A percentile compares a stretch with the other conserved stretches of the same genome.
Conservation (phyloP, 2,329 filamentous ascomycete genomes). For the Diaporthe aspalathi region DNA sequence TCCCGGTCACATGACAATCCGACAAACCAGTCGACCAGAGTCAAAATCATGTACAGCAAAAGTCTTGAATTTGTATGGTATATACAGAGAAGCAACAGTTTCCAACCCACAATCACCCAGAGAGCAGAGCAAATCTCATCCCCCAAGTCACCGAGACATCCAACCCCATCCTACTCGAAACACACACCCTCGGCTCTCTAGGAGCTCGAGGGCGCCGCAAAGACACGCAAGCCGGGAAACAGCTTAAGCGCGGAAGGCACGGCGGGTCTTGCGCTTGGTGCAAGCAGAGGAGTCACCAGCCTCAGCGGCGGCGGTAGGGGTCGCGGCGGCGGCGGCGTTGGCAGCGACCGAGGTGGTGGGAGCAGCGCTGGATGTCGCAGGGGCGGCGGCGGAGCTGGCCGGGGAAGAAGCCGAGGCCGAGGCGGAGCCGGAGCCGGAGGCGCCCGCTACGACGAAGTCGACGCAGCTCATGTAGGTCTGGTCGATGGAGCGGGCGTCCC, state of each 20-base stretch:
- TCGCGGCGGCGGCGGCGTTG: constrained; percentile 7
- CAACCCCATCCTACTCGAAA: background rate
- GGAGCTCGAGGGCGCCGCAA: background rate
- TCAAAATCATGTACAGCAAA: constrained; percentile 4
- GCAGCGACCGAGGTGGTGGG: constrained; percentile 15
- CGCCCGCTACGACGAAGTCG: constrained; percentile 54
- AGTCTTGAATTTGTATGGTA: constrained; percentile 23
- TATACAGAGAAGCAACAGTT: constrained; percentile 31
- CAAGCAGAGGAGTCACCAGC: background rate
- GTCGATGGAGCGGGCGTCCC: constrained; percentile 55
- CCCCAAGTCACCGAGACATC: background rate
- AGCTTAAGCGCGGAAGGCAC: constrained; percentile 24
- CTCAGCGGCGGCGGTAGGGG: constrained; percentile 19
- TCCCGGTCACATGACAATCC: background rate
- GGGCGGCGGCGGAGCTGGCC: background rate
- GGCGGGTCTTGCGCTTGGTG: constrained; percentile 27
- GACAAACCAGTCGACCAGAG: background rate
- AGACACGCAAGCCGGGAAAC: no score
- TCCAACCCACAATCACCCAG: constrained; percentile 18
- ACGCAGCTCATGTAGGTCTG: constrained; percentile 70
- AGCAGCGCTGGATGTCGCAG: background rate
- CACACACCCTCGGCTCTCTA: background rate
- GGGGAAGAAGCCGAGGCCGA: constrained; percentile 4
- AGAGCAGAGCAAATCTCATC: background rate
- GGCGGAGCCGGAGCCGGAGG: constrained; percentile 13